Conservation (phyloP, 495 filamentous ascomycete species). For the Talaromyces trachyspermus region DNA sequence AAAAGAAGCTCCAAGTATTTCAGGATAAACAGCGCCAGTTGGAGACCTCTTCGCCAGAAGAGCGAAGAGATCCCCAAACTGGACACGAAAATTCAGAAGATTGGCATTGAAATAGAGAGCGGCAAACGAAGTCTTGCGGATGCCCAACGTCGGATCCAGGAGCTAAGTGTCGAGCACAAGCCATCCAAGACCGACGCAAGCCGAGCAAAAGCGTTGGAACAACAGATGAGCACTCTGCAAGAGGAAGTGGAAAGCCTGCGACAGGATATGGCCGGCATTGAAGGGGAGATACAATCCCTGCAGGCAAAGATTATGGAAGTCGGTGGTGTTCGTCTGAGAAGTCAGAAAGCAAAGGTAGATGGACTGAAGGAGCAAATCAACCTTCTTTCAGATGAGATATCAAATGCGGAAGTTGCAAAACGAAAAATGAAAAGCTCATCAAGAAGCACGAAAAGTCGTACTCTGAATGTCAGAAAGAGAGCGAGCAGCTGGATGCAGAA, state of each 20-base stretch:
- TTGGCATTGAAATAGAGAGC: conserved; percentile 82
- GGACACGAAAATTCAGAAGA: conserved; percentile 88
- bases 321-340: conserved; percentile 83
- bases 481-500: conserved; percentile 61
- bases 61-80: conserved; percentile 77
- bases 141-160: conserved; percentile 72
- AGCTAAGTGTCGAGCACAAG: conserved; percentile 71
- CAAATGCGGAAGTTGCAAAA: conserved; percentile 73
- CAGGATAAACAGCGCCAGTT: conserved; percentile 73
- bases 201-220: conserved; percentile 60
- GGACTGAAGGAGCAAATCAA: conserved; percentile 78
- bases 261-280: conserved; percentile 72
- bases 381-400: conserved; percentile 70
- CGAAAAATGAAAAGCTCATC: conserved; percentile 88
- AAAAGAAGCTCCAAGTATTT: conserved; percentile 71
- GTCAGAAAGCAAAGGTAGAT: conserved; percentile 92
- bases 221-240: conserved; percentile 66
- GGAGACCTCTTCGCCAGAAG: conserved; percentile 63
- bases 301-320: conserved; percentile 98
- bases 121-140: conserved; percentile 77
- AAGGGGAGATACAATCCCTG: conserved; percentile 81
- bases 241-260: conserved; percentile 75
- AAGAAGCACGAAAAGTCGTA: conserved; percentile 78
- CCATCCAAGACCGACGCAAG: conserved; percentile 69
- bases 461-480: conserved; percentile 65